Percentiles rank a stretch among this genome's conserved stretches.
Evolutionary conservation across 768 basidiomycete species (phyloP).

Genomic region (Auricularia auricula-judae): DNA sequence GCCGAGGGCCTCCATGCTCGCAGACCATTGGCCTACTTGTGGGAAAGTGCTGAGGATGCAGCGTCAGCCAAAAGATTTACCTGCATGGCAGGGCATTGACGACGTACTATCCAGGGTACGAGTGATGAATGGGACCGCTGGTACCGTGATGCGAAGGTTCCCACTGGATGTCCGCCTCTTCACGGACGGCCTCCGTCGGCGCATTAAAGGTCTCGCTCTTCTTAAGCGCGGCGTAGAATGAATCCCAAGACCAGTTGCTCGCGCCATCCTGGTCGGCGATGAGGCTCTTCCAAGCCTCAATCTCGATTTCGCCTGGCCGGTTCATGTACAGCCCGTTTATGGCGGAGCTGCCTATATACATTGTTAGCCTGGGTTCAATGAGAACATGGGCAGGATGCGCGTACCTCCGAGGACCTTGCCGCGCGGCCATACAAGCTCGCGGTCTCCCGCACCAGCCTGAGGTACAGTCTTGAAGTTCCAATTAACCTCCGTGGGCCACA

Average conservation of each 20-base stretch:
- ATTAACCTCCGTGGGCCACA: conserved; percentile 38
- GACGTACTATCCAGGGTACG: conserved; percentile 25
- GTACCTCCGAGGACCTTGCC: conserved; percentile 57
- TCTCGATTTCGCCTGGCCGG: conserved; percentile 37
- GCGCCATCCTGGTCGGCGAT: conserved; percentile 24
- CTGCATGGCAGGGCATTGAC: too few species aligned
- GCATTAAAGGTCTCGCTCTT: conserved; percentile 46
- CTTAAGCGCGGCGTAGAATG: conserved; percentile 34
- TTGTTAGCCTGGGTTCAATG: background rate
- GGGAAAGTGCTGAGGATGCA: background rate
- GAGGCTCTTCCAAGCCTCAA: conserved; percentile 36
- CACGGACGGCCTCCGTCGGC: conserved; percentile 29
- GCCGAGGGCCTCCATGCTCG: background rate
- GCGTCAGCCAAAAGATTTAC: background rate
- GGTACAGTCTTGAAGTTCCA: conserved; percentile 44
- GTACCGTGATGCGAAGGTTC: conserved; percentile 37
- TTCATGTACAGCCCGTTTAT: conserved; percentile 62
- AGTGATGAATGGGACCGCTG: conserved; percentile 37
- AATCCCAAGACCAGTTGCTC: conserved; percentile 35
- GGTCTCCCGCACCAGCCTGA: conserved; percentile 33
- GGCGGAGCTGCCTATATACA: conserved; percentile 25
- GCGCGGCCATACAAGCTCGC: conserved; percentile 42
- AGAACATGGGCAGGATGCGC: background rate
- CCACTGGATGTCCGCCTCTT: conserved; percentile 34
- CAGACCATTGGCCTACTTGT: background rate